These are phyloP conservation scores for Cryptosporidium baileyi DNA, from an alignment of 169 alveolate genomes.

Conservation along the genomic window DNA sequence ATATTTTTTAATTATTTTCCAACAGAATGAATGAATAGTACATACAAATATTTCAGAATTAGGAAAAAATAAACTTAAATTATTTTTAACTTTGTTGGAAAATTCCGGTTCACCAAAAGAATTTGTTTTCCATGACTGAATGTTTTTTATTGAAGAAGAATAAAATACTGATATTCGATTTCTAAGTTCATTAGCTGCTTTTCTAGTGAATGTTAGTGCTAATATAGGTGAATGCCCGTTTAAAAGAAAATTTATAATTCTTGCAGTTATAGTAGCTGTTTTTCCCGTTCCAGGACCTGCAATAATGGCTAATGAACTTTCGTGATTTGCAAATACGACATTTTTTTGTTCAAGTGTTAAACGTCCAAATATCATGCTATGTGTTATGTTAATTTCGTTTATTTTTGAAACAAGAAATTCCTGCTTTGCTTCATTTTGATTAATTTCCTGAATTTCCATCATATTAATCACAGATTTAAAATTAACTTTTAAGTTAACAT, in stretches of 20 bases:
- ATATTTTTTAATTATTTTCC: conserved; percentile 70
- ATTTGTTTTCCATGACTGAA: not conserved
- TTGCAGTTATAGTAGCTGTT: conserved; percentile 80
- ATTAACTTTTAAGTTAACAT: not conserved
- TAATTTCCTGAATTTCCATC: not conserved
- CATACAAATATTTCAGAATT: conserved; percentile 71
- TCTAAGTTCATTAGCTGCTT: conserved; percentile 76
- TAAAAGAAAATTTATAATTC: conserved; percentile 77
- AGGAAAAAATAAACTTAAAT: not conserved
- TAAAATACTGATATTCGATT: conserved; percentile 65
- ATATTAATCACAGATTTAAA: not conserved
- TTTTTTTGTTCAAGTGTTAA: conserved; percentile 77
- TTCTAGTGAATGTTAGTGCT: conserved; percentile 76
- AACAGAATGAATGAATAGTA: conserved; percentile 75
- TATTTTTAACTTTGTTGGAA: not conserved
- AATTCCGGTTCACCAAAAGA: not conserved
- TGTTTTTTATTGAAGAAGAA: conserved; percentile 21
- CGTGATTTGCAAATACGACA: conserved; percentile 74
- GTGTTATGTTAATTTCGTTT: not conserved
- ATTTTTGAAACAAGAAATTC: no score
- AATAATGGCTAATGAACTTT: conserved; percentile 74
- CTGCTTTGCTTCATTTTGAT: not conserved
- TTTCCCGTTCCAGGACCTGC: conserved; percentile 87
- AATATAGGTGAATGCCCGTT: conserved; percentile 71
- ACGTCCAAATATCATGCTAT: conserved; percentile 72